These are phyloP conservation scores for Strobilomyces echinocephalus DNA, from an alignment of 768 basidiomycete genomes.

Conservation along the genomic window DNA sequence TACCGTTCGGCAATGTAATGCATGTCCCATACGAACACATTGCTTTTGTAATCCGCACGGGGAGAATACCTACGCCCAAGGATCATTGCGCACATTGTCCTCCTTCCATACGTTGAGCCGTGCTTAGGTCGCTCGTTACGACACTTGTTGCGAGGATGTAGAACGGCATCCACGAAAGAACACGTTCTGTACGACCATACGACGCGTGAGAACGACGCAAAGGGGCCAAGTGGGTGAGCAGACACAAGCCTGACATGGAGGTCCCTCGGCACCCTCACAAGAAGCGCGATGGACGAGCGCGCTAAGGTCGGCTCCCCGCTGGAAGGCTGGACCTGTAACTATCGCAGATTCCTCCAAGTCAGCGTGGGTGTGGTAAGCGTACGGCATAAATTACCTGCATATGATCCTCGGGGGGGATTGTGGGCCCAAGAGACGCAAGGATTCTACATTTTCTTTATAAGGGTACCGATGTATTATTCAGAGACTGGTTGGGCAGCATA, in stretches of 20 bases:
- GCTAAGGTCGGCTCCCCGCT: constrained; percentile 45
- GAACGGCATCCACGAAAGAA: constrained; percentile 50
- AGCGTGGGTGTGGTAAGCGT: constrained; percentile 9
- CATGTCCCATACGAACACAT: constrained; percentile 15
- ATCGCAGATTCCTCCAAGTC: constrained; percentile 6
- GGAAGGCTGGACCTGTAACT: constrained; percentile 33
- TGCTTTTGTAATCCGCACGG: constrained; percentile 4
- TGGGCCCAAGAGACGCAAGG: constrained; percentile 28
- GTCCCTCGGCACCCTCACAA: constrained; percentile 54
- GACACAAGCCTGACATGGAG: constrained; percentile 46
- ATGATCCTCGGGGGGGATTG: constrained; percentile 29
- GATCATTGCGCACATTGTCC: constrained; percentile 24
- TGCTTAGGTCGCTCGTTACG: constrained; percentile 71
- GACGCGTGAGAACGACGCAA: constrained; percentile 10
- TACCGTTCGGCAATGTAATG: constrained; percentile 5
- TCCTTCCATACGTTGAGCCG: constrained; percentile 64
- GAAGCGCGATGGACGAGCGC: constrained; percentile 72
- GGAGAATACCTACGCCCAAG: constrained; percentile 11
- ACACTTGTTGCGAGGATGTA: constrained; percentile 67
- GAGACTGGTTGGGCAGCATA: constrained; percentile 14
- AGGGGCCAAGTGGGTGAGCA: neutral
- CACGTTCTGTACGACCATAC: constrained; percentile 15
- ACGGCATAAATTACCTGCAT: constrained; percentile 29
- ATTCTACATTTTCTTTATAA: constrained; percentile 29
- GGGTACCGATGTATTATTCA: constrained; percentile 18